Conservation (phyloP, 2,329 filamentous ascomycete species). For the Trichoderma pleuroti region DNA sequence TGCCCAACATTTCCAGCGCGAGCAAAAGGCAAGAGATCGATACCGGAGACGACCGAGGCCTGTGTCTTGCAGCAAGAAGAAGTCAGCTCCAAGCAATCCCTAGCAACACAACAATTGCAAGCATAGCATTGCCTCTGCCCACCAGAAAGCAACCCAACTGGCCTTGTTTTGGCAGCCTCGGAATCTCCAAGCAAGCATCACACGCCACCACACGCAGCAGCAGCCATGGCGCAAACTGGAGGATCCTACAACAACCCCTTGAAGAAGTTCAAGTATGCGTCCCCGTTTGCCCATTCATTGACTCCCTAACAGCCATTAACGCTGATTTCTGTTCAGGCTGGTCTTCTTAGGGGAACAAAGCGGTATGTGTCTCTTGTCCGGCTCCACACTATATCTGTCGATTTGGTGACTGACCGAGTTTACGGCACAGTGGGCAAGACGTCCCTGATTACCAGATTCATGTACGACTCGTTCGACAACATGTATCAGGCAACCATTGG, state of each 20-base stretch:
- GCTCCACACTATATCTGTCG: slow-evolving; percentile 12
- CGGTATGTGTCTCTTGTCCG: slow-evolving; percentile 57
- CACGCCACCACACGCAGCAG: background rate
- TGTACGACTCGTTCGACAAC: slow-evolving; percentile 99
- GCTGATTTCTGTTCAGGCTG: slow-evolving; percentile 55
- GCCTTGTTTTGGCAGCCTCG: background rate
- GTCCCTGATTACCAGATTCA: slow-evolving; percentile 96
- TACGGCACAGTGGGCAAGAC: slow-evolving; percentile 87
- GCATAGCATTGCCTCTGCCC: background rate
- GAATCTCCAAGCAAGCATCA: slow-evolving; percentile 3
- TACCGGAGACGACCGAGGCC: background rate
- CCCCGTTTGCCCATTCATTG: background rate
- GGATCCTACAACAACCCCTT: slow-evolving; percentile 97
- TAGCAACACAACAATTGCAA: background rate
- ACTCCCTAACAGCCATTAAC: slow-evolving; percentile 6
- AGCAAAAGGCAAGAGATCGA: background rate
- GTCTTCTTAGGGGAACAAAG: slow-evolving; percentile 98
- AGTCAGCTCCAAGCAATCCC: background rate
- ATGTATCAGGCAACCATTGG: slow-evolving; percentile 99
- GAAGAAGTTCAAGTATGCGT: slow-evolving; percentile 96
- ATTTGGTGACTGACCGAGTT: slow-evolving; percentile 26
- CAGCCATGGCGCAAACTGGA: slow-evolving; percentile 73
- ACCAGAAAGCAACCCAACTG: slow-evolving; percentile 2
- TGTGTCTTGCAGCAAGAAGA: background rate
- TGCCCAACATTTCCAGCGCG: background rate